Base-by-base conservation (phyloP, 2,329 filamentous ascomycete genomes). In the Zalaria obscura region DNA sequence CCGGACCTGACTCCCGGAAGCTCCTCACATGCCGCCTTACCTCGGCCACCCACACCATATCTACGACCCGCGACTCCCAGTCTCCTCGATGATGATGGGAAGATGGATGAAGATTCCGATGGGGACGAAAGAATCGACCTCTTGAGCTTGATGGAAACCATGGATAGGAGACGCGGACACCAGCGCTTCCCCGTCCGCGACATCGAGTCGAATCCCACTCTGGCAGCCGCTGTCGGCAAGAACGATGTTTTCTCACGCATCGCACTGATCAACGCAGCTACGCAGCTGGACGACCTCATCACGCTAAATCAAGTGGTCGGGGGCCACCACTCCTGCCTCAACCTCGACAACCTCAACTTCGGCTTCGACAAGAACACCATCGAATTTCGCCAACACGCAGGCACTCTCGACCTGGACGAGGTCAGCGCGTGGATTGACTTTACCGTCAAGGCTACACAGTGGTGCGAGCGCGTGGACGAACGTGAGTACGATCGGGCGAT, bases 381-480 rank as follows among this genome's bases (percentile, higher is more conserved):
- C 27, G 48, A 48, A 39, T 54, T 55, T 42, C 42, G 50, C 7
- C 50, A 52, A 31, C 52, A 52, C 27, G 29, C 38, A 27, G 46
- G 43, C 1, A 51, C 47, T 4, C 11, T 52, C 6, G 42, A 50
- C n/a, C 39, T 35, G 25, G 37, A 43, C 3, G 46, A 48, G 10
- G 42, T 54, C n/a, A 37, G 46, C 10, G 46, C 51, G 18, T 55
- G 52, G 52, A 40, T 52, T 11, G 44, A 45, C 31, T 36, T 10
- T 11, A 18, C 7, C 2, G 6, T 6, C 11, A 36, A 11, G 6
- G 6, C 25, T 2, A 18, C 7, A 36, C 7, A 7, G 7, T 36
- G 34, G 11, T 6, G 7, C 6, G 34, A 25, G 7, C 11, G 11
- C 34, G 6, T 6, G 34, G 6, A 10, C 25, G 6, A 11, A 18